Base-by-base conservation (phyloP, 2,329 filamentous ascomycete genomes). In the Metarhizium anisopliae region DNA sequence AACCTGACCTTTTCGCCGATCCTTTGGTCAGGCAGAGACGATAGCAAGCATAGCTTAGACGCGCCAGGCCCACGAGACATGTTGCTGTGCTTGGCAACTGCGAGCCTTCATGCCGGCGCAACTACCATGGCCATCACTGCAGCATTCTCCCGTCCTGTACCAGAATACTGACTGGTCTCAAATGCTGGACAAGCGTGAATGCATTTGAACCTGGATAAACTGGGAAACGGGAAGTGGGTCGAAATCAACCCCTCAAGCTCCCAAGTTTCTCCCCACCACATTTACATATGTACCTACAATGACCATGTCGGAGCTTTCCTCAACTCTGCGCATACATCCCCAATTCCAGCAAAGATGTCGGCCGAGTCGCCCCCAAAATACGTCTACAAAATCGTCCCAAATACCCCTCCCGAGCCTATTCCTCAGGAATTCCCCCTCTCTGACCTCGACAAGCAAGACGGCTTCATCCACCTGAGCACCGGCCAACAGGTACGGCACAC, bases 1-100 rank as follows among this genome's bases (percentile, higher is more conserved):
- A 97, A 95, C 59, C 93, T 86, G 58, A 96, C 86, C 73, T 97
- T 97, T n/a, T 84, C 81, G 45, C 82, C 81, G 14, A 74, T 60
- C n/a, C 73, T 66, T 51, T 74, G 74, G 52, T 67, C 66, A 3
- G 79, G 73, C 14, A 92, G 72, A 56, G 80, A 74, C 14, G 81
- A 82, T 55, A 93, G 76, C 58, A 90, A 83, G 58, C 85, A 83
- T 45, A 85, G 74, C 57, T 73, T 76, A 25, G 85, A 86, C 6
- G 90, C 81, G 36, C 82, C 73, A 32, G 89, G 87, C 8, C 80
- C 82, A 59, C 71, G 72, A 20, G 77, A 79, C 80, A 82, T 82
- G 53, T 40, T 53, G 51, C 51, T 54, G 25, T 30, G 11, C 13
- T 13, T 30, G 45, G 6, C 20, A 16, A 20, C 11, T 8, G 42